These are phyloP conservation scores for Salix koriyanagi DNA, from an alignment of 345 rosid species.

Conservation along the genomic window DNA sequence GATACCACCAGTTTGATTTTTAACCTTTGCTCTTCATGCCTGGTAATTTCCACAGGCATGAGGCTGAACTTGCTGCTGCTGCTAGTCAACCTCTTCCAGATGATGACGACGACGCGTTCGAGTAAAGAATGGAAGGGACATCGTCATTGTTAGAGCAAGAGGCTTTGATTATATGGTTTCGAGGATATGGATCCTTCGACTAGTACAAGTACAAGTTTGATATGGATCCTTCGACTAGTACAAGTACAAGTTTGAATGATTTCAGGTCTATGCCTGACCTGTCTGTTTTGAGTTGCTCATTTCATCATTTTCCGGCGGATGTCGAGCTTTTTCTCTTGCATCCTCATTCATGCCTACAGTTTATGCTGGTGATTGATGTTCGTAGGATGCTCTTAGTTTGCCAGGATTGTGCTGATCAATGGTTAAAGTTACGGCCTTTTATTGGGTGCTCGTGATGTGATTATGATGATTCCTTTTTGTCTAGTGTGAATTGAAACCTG, in stretches of 20 bases:
- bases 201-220: not conserved
- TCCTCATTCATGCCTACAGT: not conserved
- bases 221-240: not conserved
- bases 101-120: constrained; percentile 62
- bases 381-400: not conserved
- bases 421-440: no score
- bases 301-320: constrained; percentile 6
- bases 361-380: not conserved
- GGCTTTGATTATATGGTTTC: not conserved
- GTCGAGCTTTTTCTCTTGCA: constrained; percentile 2
- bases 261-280: constrained; percentile 11
- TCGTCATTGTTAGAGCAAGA: not conserved
- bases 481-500: no score
- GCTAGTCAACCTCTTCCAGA: constrained; percentile 84
- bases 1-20: not conserved
- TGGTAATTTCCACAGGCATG: constrained; percentile 42
- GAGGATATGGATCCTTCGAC: constrained; percentile 6
- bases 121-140: constrained; percentile 19
- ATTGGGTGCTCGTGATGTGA: no score
- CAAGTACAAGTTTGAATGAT: not conserved
- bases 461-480: no score
- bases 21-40: not conserved
- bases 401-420: no score
- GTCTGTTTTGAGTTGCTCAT: not conserved
- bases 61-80: constrained; percentile 67